phyloP scores from a whole-genome alignment of 768 basidiomycete genomes.

The Rhodosporidiobolus odoratus region DNA sequence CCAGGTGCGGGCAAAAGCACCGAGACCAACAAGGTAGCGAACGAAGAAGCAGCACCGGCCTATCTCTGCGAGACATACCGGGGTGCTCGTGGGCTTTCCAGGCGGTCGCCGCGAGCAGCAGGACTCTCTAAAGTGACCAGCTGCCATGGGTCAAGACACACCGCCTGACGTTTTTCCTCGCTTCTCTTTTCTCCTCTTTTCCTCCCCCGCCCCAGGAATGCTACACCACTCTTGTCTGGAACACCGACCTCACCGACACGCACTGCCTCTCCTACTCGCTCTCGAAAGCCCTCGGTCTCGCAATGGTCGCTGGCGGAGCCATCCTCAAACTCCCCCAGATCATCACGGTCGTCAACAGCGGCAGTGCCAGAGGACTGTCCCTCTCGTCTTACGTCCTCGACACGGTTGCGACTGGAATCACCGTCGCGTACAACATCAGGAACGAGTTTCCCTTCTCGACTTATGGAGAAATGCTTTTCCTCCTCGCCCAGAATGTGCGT shows the following conservation, averaged over 20 bases:
- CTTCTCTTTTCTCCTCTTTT: neutral
- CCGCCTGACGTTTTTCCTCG: too few species aligned
- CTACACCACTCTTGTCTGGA: constrained; percentile 79
- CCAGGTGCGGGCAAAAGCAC: too few species aligned
- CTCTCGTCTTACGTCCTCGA: constrained; percentile 82
- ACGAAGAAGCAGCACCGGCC: too few species aligned
- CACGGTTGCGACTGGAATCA: constrained; percentile 84
- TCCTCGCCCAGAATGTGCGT: constrained; percentile 47
- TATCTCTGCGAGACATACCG: too few species aligned
- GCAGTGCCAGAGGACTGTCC: constrained; percentile 80
- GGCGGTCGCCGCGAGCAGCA: too few species aligned
- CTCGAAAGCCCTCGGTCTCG: constrained; percentile 87
- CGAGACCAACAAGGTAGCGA: too few species aligned
- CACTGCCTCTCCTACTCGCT: constrained; percentile 84
- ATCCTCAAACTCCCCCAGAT: constrained; percentile 97
- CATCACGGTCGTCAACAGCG: constrained; percentile 65
- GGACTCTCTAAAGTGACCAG: too few species aligned
- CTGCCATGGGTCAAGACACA: too few species aligned
- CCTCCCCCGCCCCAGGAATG: constrained; percentile 60
- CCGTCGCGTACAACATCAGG: constrained; percentile 75
- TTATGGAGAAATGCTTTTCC: constrained; percentile 94
- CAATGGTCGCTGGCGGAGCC: constrained; percentile 73
- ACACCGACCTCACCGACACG: constrained; percentile 68
- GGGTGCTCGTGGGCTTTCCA: too few species aligned
- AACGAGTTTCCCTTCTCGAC: constrained; percentile 90